Conservation (phyloP, 1,139 yeast species). For the Geotrichum restrictum region DNA sequence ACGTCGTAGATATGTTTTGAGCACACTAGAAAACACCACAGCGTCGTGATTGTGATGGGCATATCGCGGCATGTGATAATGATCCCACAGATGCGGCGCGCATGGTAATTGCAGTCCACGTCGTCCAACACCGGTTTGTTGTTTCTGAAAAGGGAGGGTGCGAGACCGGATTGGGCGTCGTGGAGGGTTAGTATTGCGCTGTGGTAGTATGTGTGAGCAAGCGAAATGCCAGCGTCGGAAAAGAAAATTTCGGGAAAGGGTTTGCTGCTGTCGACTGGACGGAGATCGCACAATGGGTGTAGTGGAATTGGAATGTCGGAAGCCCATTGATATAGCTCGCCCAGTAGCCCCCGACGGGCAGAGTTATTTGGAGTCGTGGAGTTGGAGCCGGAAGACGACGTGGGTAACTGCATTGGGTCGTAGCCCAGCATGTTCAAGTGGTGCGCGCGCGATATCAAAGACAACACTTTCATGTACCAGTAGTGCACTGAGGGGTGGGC, state of each 20-base stretch:
- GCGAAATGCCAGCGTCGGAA: slow-evolving; percentile 11
- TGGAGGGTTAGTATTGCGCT: slow-evolving; percentile 10
- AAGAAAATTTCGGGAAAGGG: slow-evolving; percentile 18
- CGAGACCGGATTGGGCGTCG: slow-evolving; percentile 10
- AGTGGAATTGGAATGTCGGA: slow-evolving; percentile 8
- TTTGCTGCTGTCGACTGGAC: neutral
- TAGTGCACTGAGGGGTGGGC: slow-evolving; percentile 4
- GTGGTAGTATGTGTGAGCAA: slow-evolving; percentile 15
- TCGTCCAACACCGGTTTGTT: neutral
- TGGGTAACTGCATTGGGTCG: slow-evolving; percentile 9
- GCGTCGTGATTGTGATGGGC: slow-evolving; percentile 9
- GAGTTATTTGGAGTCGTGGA: neutral
- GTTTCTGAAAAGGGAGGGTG: slow-evolving; percentile 6
- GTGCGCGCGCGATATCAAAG: slow-evolving; percentile 12
- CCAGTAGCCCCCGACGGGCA: slow-evolving; percentile 5
- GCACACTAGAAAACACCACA: slow-evolving; percentile 17
- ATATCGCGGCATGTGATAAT: slow-evolving; percentile 2
- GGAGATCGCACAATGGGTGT: slow-evolving; percentile 9
- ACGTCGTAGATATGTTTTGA: slow-evolving; percentile 9
- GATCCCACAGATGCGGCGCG: slow-evolving; percentile 18
- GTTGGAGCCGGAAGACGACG: neutral
- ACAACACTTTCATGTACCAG: slow-evolving; percentile 7
- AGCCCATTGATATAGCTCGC: slow-evolving; percentile 15
- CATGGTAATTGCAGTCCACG: slow-evolving; percentile 15
- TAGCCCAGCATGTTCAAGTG: slow-evolving; percentile 13